Evolutionary conservation across 2,329 filamentous ascomycete species (phyloP).

Genomic region (Aspergillus fumigatiaffinis): DNA sequence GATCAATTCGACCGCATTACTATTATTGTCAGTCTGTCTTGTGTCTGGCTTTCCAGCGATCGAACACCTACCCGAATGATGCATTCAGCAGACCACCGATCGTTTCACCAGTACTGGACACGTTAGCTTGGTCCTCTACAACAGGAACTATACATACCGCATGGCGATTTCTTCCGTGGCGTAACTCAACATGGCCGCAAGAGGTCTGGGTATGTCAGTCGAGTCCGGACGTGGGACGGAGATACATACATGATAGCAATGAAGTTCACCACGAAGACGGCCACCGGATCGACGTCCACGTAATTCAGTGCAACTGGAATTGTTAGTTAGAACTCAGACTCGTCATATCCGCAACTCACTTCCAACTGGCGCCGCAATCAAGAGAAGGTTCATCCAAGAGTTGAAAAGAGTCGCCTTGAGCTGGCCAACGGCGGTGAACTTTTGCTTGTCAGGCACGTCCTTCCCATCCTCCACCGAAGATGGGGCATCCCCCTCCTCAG

Average conservation of each 20-base stretch:
- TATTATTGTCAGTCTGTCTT: constrained; percentile 22
- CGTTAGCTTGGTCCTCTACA: not conserved
- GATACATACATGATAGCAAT: constrained; percentile 68
- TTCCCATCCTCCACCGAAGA: constrained; percentile 8
- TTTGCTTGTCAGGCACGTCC: constrained; percentile 22
- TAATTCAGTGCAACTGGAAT: constrained; percentile 62
- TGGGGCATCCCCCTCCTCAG: constrained; percentile 9
- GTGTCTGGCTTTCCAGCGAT: not conserved
- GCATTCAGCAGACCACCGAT: constrained; percentile 86
- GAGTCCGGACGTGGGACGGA: not conserved
- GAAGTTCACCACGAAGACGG: constrained; percentile 85
- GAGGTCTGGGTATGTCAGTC: constrained; percentile 45
- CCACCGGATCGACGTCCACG: constrained; percentile 54
- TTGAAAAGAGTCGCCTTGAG: constrained; percentile 67
- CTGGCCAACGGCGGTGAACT: constrained; percentile 38
- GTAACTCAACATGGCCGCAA: constrained; percentile 81
- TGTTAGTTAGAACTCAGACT: constrained; percentile 2
- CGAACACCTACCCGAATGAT: constrained; percentile 61
- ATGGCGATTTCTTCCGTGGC: constrained; percentile 83
- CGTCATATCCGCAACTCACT: constrained; percentile 34
- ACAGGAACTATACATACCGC: constrained; percentile 38
- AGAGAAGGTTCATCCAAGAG: constrained; percentile 81
- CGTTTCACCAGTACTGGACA: constrained; percentile 67
- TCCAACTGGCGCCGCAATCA: constrained; percentile 74
- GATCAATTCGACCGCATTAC: constrained; percentile 84